A percentile compares a stretch with the other conserved stretches of the same genome.
Conservation (phyloP, 441 rosid species). For the Cnidoscolus chayamansa region DNA sequence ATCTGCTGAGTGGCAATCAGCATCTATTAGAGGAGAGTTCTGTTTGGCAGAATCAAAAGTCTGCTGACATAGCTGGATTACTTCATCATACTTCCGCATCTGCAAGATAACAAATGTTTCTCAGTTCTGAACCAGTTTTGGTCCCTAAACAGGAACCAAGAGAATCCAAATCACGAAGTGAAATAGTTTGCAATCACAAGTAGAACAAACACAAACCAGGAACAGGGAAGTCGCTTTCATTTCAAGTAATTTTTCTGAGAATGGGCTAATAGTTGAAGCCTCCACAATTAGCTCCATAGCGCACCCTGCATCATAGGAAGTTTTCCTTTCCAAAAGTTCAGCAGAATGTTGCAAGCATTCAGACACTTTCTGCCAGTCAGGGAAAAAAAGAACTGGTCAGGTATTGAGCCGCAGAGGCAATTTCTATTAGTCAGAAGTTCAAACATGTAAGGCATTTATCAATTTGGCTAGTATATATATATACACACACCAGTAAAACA, state of each 20-base stretch:
- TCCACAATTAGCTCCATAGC: conserved; percentile 69
- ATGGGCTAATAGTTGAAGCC: conserved; percentile 56
- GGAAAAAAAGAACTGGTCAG: conserved; percentile 30
- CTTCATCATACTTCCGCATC: conserved; percentile 81
- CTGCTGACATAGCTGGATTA: conserved; percentile 76
- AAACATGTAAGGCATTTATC: conserved; percentile 5
- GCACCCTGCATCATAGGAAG: conserved; percentile 45
- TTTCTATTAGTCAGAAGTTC: neutral
- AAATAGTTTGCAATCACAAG: conserved; percentile 11
- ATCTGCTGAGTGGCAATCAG: conserved; percentile 29
- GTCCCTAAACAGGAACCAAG: conserved; percentile 7
- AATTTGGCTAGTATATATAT: neutral
- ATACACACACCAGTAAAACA: neutral
- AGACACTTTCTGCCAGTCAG: conserved; percentile 68
- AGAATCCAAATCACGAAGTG: neutral
- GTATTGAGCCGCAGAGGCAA: conserved; percentile 12
- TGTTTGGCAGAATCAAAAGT: conserved; percentile 68
- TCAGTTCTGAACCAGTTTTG: conserved; percentile 10
- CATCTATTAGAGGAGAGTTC: conserved; percentile 39
- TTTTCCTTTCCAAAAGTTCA: conserved; percentile 47
- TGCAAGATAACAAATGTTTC: conserved; percentile 38
- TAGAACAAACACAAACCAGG: conserved; percentile 47
- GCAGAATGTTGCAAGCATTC: conserved; percentile 55
- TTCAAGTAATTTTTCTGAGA: conserved; percentile 69
- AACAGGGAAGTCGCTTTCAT: conserved; percentile 76